These are phyloP conservation scores for Prillingera fragicola DNA, from an alignment of 1,284 basidiomycete species.

Conservation along the genomic window DNA sequence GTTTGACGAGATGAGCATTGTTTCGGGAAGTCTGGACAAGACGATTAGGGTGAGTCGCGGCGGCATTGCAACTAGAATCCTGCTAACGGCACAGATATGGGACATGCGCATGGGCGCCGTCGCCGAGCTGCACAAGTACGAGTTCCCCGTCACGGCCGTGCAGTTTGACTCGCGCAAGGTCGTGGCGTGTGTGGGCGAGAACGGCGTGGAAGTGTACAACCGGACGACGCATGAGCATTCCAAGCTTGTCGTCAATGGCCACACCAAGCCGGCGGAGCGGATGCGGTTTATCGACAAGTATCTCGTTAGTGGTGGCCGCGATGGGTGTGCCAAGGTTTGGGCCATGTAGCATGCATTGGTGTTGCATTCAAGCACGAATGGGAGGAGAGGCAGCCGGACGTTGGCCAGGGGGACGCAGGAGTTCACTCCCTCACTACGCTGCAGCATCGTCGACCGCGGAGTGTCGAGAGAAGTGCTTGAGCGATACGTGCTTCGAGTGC, in stretches of 20 bases:
- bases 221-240: conserved; percentile 87
- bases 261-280: conserved; percentile 81
- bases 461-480: too few species aligned
- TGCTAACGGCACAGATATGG: conserved; percentile 65
- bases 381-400: neutral
- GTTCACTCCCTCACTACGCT: too few species aligned
- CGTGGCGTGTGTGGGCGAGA: conserved; percentile 87
- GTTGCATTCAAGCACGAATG: neutral
- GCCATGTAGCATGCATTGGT: conserved; percentile 62
- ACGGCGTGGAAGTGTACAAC: conserved; percentile 92
- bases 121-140: conserved; percentile 84
- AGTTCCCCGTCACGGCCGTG: conserved; percentile 81
- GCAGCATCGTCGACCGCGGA: too few species aligned
- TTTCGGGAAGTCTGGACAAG: conserved; percentile 88
- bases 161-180: conserved; percentile 96
- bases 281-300: conserved; percentile 96
- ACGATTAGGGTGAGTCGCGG: conserved; percentile 66
- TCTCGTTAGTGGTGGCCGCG: conserved; percentile 81
- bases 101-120: conserved; percentile 86
- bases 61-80: neutral
- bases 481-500: too few species aligned
- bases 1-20: conserved; percentile 92
- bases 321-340: conserved; percentile 90
- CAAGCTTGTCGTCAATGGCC: conserved; percentile 79
- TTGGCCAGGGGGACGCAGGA: too few species aligned